Evolutionary conservation across 768 basidiomycete species (phyloP), one percentile per base, ranked within the genome.

Genomic region (Roridomyces roridus): DNA sequence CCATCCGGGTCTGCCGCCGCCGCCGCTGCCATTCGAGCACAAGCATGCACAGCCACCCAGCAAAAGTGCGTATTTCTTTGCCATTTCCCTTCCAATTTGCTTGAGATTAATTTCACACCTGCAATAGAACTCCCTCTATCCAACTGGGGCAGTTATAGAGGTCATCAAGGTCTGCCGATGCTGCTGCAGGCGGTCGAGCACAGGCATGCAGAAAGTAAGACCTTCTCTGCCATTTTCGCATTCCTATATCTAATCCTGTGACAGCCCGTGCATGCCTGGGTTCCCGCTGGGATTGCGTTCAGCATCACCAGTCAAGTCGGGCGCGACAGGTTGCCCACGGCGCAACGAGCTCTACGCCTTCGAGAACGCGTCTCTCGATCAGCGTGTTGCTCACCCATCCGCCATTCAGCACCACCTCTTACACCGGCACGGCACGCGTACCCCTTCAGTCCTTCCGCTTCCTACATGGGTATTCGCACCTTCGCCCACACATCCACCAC

Each of bases 21-120:
- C 76, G 37, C 80, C 77, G 43, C 83, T 80, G 41, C 83, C 83
- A 2, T n/a, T n/a, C n/a, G n/a, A n/a, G n/a, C n/a, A n/a, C n/a
- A n/a, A n/a, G n/a, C n/a, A n/a, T n/a, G n/a, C n/a, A n/a, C n/a
- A n/a, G n/a, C n/a, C n/a, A n/a, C n/a, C n/a, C n/a, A n/a, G n/a
- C n/a, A n/a, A n/a, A n/a, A n/a, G n/a, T n/a, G n/a, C n/a, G n/a
- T n/a, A n/a, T n/a, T n/a, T n/a, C n/a, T n/a, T n/a, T n/a, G n/a
- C n/a, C n/a, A n/a, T n/a, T n/a, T n/a, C n/a, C n/a, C n/a, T n/a
- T n/a, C n/a, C n/a, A n/a, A n/a, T n/a, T n/a, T n/a, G n/a, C n/a
- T n/a, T n/a, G n/a, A n/a, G n/a, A n/a, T n/a, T n/a, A n/a, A n/a
- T n/a, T n/a, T n/a, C n/a, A n/a, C n/a, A n/a, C n/a, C n/a, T n/a